Base-by-base conservation (phyloP, 768 basidiomycete species). In the Mycena olivaceomarginata region DNA sequence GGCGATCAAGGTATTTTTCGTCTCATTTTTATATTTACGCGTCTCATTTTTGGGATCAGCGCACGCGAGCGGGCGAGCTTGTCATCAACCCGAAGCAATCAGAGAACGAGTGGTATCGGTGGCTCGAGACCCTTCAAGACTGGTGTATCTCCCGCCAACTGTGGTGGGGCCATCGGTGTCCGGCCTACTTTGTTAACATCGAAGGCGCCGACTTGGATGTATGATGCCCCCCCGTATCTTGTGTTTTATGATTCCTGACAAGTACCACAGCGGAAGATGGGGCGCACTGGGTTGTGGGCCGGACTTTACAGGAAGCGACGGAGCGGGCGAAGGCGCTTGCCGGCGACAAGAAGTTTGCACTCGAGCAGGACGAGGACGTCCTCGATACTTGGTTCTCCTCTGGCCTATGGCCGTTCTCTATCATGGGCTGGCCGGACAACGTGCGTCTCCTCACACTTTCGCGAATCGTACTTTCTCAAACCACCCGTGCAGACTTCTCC, bases 361-460 rank as follows among this genome's bases (percentile, higher is more conserved):
- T 99, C 13, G 93, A 94, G 82, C 98, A 99, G 84, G 98, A 99
- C 81, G 96, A 96, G 75, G 98, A 99, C 83, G 98, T 99, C 2
- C 91, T 99, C 16, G 98, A 99, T 86, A 99, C 98, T 0, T 99
- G 98, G 98, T 99, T 99, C 87, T 99, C 98, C 0, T 98, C 97
- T 63, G 98, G 93, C 53, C 87, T 99, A 9, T 99, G 98, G 98
- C 98, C 98, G 1, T 98, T 96, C 88, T 98, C 97, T 2, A 99
- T 97, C 82, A 91, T 97, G 90, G 98, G 98, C 39, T 99, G 98
- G 98, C 98, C 98, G 0, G 91, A 97, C n/a, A 91, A 97, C 85
- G 97, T 95, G 70, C 59, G 83, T 78, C 9, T 16, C 18, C 37
- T 70, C 40, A 31, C 31, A 31, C 31, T 65, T 39, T 18, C 16